A percentile compares a stretch with the other conserved stretches of the same genome.
phyloP scores from a whole-genome alignment of 257 asterid genomes.

The Salvia miltiorrhiza region DNA sequence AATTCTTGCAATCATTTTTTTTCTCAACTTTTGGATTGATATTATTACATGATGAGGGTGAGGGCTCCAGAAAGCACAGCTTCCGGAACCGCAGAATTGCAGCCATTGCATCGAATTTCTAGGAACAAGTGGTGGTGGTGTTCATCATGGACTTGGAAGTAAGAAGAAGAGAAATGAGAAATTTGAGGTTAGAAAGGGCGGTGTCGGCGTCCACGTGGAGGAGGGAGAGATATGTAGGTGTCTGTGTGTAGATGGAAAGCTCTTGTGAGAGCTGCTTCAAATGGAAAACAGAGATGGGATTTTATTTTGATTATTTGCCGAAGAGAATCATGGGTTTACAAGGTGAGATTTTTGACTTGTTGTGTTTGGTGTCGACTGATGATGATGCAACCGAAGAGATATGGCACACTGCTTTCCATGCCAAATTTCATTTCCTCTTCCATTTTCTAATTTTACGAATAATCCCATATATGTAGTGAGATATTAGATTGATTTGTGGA shows the following conservation, averaged over 20 bases:
- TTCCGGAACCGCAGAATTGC: conserved; percentile 60
- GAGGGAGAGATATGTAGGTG: conserved; percentile 36
- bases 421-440: background rate
- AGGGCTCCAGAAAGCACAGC: conserved; percentile 52
- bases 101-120: conserved; percentile 36
- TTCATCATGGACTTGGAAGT: background rate
- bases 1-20: conserved; percentile 2
- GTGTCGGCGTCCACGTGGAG: conserved; percentile 54
- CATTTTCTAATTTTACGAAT: too few species aligned
- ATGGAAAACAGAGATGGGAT: background rate
- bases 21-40: conserved; percentile 20
- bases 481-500: too few species aligned
- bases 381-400: conserved; percentile 32
- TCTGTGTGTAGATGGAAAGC: background rate
- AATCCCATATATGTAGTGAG: too few species aligned
- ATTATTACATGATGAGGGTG: background rate
- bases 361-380: conserved; percentile 8
- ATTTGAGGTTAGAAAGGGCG: background rate
- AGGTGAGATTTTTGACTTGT: conserved; percentile 8
- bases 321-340: background rate
- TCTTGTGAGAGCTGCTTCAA: background rate
- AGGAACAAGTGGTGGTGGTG: background rate
- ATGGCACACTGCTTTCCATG: background rate
- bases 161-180: background rate
- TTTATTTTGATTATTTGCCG: background rate